Base-by-base conservation (phyloP, 148 eudicot genomes). In the Talinum fruticosum region DNA sequence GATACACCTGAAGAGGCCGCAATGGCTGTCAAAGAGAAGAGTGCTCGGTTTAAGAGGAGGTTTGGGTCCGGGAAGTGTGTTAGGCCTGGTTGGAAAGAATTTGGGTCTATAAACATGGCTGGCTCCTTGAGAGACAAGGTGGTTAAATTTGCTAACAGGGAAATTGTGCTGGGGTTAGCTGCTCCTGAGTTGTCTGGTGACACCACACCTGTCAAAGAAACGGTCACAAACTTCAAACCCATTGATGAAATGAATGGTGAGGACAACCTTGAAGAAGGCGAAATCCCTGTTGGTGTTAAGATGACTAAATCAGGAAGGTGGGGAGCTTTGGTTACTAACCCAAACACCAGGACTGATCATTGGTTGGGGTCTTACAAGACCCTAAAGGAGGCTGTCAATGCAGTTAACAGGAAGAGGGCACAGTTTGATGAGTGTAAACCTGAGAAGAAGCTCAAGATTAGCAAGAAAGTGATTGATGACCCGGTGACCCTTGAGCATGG, bases 311-410 rank as follows among this genome's bases (percentile, higher is more conserved):
- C 82, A 6, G 84, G 86, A n/a, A 75, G 74, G 28, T 84, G 72
- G 72, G 79, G 75, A 49, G 87, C 70, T 64, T 57, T 57, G 53
- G 74, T 78, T 62, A 34, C 74, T 72, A 21, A 71, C 69, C 79
- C 81, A 12, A 59, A n/a, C 28, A 15, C 66, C 0, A 76, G 79
- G 29, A 64, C 41, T 57, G 61, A 35, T 41, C 28, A 47, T 44
- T 79, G 81, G 44, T 23, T 84, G 78, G 54, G 82, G 71, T 75
- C 78, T 71, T 84, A 64, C 66, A 59, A n/a, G 51, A 84, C 79
- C 32, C 19, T 69, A 30, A 76, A 79, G 65, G 79, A 82, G 72
- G 81, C 79, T 34, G 66, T 53, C 10, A 61, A 66, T 36, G 74
- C 72, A 19, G 26, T n/a, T 37, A 53, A 79, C 29, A 67, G 61